A percentile compares a stretch with the other conserved stretches of the same genome.
Conservation (phyloP, 192 early-diverging fungal species). For the Haplosporangium gracile region DNA sequence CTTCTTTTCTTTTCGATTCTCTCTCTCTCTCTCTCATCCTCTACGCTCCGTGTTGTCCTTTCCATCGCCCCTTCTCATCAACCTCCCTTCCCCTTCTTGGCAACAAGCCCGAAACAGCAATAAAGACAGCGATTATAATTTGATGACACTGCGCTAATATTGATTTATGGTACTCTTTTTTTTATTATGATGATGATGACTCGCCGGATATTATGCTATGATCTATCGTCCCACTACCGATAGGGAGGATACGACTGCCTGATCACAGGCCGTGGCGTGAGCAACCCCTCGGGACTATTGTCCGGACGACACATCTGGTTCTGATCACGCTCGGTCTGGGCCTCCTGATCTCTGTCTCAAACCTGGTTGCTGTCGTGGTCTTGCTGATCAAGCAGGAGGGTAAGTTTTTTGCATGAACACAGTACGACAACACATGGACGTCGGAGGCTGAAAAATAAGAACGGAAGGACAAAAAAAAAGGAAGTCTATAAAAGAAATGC, state of each 20-base stretch:
- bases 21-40: background rate
- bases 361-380: conserved; percentile 24
- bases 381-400: conserved; percentile 33
- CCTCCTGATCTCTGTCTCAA: conserved; percentile 31
- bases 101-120: background rate
- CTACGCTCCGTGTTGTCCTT: background rate
- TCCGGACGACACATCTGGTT: conserved; percentile 10
- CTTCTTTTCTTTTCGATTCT: background rate
- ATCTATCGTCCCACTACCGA: background rate
- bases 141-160: background rate
- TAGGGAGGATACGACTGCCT: conserved; percentile 40
- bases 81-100: background rate
- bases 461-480: background rate
- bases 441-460: background rate
- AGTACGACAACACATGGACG: background rate
- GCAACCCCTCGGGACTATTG: conserved; percentile 11
- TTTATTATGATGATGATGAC: background rate
- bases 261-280: conserved; percentile 32
- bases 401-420: conserved; percentile 10
- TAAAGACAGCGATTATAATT: background rate
- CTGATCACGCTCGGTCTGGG: conserved; percentile 25
- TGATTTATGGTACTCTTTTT: background rate
- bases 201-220: background rate
- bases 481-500: background rate
- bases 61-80: background rate